A percentile compares a stretch with the other conserved stretches of the same genome.
Evolutionary conservation across 108 stramenopile genomes (phyloP).

Genomic region (Cylindrotheca closterium): DNA sequence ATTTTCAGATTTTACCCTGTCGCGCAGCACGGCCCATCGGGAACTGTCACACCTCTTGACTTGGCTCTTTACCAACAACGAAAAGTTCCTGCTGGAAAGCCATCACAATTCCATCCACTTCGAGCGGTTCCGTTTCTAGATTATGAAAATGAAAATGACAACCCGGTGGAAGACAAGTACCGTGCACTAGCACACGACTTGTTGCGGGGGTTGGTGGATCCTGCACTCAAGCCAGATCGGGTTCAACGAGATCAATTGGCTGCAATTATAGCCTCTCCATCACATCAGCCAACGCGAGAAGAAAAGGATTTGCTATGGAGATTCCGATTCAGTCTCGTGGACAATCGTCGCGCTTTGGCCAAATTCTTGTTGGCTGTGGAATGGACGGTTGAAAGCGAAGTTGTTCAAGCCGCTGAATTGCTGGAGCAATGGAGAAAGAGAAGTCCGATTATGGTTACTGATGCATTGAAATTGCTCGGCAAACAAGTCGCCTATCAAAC

Average conservation of each 20-base stretch:
- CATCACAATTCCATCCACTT: slow-evolving; percentile 28
- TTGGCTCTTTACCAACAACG: slow-evolving; percentile 51
- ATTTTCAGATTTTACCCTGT: slow-evolving; percentile 55
- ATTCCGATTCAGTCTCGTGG: slow-evolving; percentile 94
- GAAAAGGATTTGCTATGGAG: slow-evolving; percentile 96
- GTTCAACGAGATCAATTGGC: slow-evolving; percentile 77
- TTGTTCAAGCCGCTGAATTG: slow-evolving; percentile 91
- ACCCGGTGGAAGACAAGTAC: slow-evolving; percentile 94
- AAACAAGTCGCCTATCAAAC: slow-evolving; percentile 91
- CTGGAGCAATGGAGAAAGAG: slow-evolving; percentile 93
- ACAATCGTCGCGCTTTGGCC: slow-evolving; percentile 89
- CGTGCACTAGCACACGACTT: slow-evolving; percentile 89
- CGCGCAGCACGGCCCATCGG: slow-evolving; percentile 59
- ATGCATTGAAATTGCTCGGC: slow-evolving; percentile 95
- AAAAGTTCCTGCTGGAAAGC: slow-evolving; percentile 1
- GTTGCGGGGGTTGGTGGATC: slow-evolving; percentile 92
- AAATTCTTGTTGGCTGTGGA: slow-evolving; percentile 96
- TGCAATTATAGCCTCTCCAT: slow-evolving; percentile 81
- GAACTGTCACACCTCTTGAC: slow-evolving; percentile 71
- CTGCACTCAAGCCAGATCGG: slow-evolving; percentile 92
- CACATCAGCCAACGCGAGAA: slow-evolving; percentile 79
- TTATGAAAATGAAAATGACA: slow-evolving; percentile 73
- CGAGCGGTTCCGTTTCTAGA: slow-evolving; percentile 64
- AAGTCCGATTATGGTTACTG: slow-evolving; percentile 93
- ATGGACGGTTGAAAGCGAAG: slow-evolving; percentile 93